Evolutionary conservation across 345 rosid species (phyloP), one percentile per base, ranked within the genome.

Genomic region (Gossypium arboreum): DNA sequence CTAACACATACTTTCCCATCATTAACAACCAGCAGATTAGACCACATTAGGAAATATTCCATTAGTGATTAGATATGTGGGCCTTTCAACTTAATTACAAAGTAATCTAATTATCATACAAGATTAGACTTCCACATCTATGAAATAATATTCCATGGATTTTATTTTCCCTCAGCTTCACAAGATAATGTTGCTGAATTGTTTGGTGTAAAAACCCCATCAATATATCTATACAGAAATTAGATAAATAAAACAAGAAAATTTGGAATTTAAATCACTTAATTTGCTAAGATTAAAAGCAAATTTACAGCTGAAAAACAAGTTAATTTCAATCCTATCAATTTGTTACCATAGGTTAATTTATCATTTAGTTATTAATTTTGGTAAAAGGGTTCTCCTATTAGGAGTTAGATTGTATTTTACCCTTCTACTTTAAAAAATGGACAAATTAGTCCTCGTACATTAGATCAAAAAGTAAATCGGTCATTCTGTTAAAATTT

Each of bases 41-140:
- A 70, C 60, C 60, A 70, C 73, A 52, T 52, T 70, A 70, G 27
- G 73, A 70, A 52, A 70, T 70, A 52, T 29, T 29, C 73, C 60
- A 52, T 52, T 51, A 29, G 73, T 77, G 94, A 90, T 86, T 83
- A 85, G 92, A 86, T 78, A 75, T 78, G 91, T 90, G 89, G 92
- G 88, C 86, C 89, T 77, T 9, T 71, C 25, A 17, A 29, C 75
- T 75, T 79, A 81, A 76, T 77, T 75, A 65, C 78, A 75, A 52
- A 83, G 79, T 85, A 74, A 77, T 77, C 70, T 61, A 61, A 29
- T 61, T 76, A 76, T 81, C 80, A 76, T 75, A 73, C 75, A 65
- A 5, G 85, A 85, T 76, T 75, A 75, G 85, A 83, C 78, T 79
- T 76, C 80, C 74, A 10, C 63, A 78, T 75, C 68, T 39, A 13